phyloP scores from a whole-genome alignment of 495 filamentous ascomycete species.

The Pseudoneurospora amorphoporcata region DNA sequence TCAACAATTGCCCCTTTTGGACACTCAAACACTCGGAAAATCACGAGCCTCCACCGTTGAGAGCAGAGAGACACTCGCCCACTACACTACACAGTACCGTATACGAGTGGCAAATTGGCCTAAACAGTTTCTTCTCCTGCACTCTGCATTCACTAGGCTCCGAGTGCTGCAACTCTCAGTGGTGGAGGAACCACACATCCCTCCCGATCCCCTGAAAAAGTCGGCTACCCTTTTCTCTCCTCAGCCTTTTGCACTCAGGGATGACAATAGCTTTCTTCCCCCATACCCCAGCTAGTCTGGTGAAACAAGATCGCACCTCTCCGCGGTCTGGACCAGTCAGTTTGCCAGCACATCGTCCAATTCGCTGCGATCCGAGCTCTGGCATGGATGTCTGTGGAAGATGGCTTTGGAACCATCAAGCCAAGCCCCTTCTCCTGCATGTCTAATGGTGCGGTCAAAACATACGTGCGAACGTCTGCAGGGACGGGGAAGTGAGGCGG shows the following conservation, averaged over 20 bases:
- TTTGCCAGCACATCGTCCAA: background rate
- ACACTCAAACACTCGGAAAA: background rate
- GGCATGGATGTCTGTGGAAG: background rate
- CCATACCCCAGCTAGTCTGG: background rate
- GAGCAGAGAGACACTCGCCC: background rate
- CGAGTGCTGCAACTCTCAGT: background rate
- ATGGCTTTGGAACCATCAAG: background rate
- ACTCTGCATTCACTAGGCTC: background rate
- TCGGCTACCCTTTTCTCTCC: background rate
- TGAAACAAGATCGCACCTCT: background rate
- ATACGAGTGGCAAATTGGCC: background rate
- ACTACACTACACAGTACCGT: background rate
- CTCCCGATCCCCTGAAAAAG: background rate
- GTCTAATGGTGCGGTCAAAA: background rate
- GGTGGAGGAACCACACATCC: background rate
- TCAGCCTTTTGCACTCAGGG: background rate
- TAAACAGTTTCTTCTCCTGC: background rate
- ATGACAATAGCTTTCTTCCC: background rate
- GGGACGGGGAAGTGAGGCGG: background rate
- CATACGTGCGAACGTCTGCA: background rate
- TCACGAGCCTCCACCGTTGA: background rate
- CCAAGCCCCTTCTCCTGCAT: background rate
- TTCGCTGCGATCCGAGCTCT: background rate
- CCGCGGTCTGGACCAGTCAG: background rate
- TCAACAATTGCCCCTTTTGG: conserved; percentile 1